Base-by-base conservation (phyloP, 352 stramenopile genomes). In the Globisporangium paddicum region DNA sequence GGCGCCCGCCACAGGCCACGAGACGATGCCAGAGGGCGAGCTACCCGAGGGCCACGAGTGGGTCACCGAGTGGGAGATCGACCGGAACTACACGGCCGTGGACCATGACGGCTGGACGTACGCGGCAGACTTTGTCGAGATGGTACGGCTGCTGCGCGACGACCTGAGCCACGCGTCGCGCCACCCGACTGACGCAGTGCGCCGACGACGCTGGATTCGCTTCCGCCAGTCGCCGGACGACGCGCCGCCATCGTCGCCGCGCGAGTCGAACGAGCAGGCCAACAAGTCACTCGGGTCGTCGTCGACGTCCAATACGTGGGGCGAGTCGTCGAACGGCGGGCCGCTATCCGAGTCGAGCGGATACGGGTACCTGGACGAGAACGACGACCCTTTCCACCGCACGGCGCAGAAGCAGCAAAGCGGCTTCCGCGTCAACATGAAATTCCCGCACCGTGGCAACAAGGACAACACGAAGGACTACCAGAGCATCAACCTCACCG, bases 381-480 rank as follows among this genome's bases (percentile, higher is more conserved):
- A 88, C 52, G 84, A 95, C 35, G 86, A 95, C 53, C 86, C 86
- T 51, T 95, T 95, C 71, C 84, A 89, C 53, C 82, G 84, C 38
- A 93, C 86, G 10, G 83, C 83, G 35, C 80, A 91, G 60, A 93
- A 92, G 54, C 82, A 81, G n/a, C 85, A 95, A 54, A 90, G 82
- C 11, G 85, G 83, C 0, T 95, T 95, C 50, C 82, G 84, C 35
- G 81, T 93, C 18, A 90, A 90, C 56, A 82, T 95, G 59, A 93
- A 91, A 52, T 95, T 95, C 59, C 62, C 82, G 9, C 76, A 90
- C 55, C 82, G 84, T 11, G 77, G 81, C 55, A 84, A 77, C 26
- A 95, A 95, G 58, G 86, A 95, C 59, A 92, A 86, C 64, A 95
- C 86, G 46, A 95, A 93, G 49, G 86, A 95, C 60, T 95, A 95